phyloP scores from a whole-genome alignment of 2,329 filamentous ascomycete species.

The Didymella arachidicola region DNA sequence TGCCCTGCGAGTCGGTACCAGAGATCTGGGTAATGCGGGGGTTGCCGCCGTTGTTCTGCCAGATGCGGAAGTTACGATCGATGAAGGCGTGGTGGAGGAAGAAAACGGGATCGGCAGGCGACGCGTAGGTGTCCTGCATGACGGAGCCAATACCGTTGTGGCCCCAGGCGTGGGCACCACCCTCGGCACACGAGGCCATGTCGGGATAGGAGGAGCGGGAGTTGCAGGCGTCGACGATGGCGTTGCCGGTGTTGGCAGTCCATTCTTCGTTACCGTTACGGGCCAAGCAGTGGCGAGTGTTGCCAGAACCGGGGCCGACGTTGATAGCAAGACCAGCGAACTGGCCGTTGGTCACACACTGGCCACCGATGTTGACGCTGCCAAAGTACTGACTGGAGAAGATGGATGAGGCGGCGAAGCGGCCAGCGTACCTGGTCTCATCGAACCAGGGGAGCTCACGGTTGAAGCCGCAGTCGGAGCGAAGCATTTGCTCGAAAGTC shows the following conservation, averaged over 20 bases:
- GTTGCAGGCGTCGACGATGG: conserved; percentile 43
- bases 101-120: conserved; percentile 53
- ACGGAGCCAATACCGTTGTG: conserved; percentile 49
- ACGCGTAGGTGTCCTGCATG: conserved; percentile 45
- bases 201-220: conserved; percentile 33
- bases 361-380: conserved; percentile 32
- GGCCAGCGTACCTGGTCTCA: conserved; percentile 44
- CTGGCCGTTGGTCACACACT: conserved; percentile 44
- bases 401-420: conserved; percentile 40
- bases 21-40: conserved; percentile 45
- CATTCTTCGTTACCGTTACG: conserved; percentile 37
- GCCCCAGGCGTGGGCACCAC: conserved; percentile 45
- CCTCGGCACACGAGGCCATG: conserved; percentile 42
- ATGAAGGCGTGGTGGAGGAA: conserved; percentile 60
- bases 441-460: conserved; percentile 52
- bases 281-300: conserved; percentile 43
- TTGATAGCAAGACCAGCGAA: conserved; percentile 45
- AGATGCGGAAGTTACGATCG: conserved; percentile 59
- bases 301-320: conserved; percentile 40
- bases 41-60: conserved; percentile 46
- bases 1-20: conserved; percentile 48
- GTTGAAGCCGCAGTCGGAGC: conserved; percentile 54
- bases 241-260: conserved; percentile 39
- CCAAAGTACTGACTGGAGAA: conserved; percentile 43
- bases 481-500: conserved; percentile 53